Evolutionary conservation across 257 asterid species (phyloP), one percentile per base, ranked within the genome.

Genomic region (Plectranthus barbatus): DNA sequence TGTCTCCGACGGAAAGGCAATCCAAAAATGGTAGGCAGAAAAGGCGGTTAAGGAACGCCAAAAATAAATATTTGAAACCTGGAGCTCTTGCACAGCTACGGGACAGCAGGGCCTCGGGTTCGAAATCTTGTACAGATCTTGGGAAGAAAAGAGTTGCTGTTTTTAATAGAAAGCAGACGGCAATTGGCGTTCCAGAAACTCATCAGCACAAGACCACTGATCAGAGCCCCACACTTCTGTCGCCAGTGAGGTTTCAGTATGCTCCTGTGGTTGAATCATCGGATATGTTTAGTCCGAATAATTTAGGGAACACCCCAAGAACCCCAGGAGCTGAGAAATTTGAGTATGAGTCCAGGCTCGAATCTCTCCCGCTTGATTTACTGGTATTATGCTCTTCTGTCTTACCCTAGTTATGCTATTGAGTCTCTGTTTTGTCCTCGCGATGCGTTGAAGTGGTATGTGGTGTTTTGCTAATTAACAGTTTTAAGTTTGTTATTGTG

Each of bases 71-170:
- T 70, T 72, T 89, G 80, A 89, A 77, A 70, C 97, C 97, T 1
- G 97, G 97, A 55, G 95, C 94, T 33, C 94, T 89, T 17, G 96
- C 94, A 15, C 97, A 81, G 80, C 78, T 86, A 41, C 92, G 96
- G 7, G 70, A 83, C 72, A 86, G 58, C 71, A 85, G 80, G 88
- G 86, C 84, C 5, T 78, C 80, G 7, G 83, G 90, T 66, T 72
- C 94, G 12, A 86, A 92, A 64, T 73, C 88, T 14, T 86, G 95
- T 76, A 77, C 91, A 6, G 90, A 86, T 82, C 76, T 89, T 13
- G 95, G 86, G 73, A 89, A 85, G 83, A 86, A 79, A 76, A 80
- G 94, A 68, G 84, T 86, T 39, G 93, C 82, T 2, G 68, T 84
- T 51, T 57, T 20, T 10, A 77, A 52, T 60, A 73, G 74, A 44